Base-by-base conservation (phyloP, 108 stramenopile species). In the Cafeteria roenbergensis region DNA sequence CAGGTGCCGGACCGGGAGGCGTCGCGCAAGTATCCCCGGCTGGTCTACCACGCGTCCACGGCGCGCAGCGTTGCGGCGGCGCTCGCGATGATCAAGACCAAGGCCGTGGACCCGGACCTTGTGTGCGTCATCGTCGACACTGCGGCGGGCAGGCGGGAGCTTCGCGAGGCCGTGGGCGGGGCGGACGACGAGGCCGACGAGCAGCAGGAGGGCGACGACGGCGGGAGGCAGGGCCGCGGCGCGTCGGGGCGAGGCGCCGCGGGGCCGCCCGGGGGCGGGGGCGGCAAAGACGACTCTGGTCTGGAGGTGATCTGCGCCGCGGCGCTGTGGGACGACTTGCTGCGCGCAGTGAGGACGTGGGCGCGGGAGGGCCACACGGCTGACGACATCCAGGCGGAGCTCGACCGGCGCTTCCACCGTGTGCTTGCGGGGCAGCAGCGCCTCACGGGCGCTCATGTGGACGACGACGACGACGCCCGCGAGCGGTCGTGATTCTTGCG, bases 301-400 rank as follows among this genome's bases (percentile, higher is more conserved):
- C 6, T 48, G 42, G 42, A 48, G 27, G 38, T 62, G 25, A 9
- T 62, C 14, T 62, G 62, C 24, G n/a, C 37, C 36, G 38, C 37
- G n/a, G 20, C 27, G 62, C n/a, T 32, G 37, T 36, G 36, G 22
- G 62, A 62, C 37, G 14, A 20, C 34, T 36, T 62, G 26, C 38
- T 62, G 20, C 35, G 25, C 25, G 27, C 20, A 12, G 62, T 62
- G 25, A 37, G 62, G 22, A 42, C 27, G 38, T 62, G 62, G 62
- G 37, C 17, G 14, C 35, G 62, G 24, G 37, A 37, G 38, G 62
- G 62, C 4, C 37, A 35, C 62, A 37, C 35, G 6, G 35, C 62
- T 26, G 37, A 9, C 25, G 4, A 22, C 37, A 62, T 62, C 24
- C 62, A 62, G 62, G 62, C 26, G 1, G 38, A 42, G 62, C 62